phyloP scores from a whole-genome alignment of 2,329 filamentous ascomycete genomes.

The Fonsecaea monophora region DNA sequence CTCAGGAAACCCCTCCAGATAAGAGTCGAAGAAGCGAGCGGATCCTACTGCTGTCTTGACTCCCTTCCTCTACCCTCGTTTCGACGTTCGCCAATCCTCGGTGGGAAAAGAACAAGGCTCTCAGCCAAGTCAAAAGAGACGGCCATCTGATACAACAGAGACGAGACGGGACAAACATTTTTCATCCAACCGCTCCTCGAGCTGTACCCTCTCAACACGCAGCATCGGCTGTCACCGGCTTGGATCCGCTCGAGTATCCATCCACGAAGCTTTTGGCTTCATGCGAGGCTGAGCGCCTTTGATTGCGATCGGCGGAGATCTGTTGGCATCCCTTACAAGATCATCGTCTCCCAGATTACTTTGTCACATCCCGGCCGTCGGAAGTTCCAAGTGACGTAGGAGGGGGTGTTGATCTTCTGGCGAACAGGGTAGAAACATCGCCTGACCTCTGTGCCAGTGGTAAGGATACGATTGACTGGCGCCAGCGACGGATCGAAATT shows the following conservation, averaged over 20 bases:
- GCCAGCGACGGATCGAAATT: background rate
- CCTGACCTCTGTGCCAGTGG: constrained; percentile 1
- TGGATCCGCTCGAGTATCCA: constrained; percentile 20
- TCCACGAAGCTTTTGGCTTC: constrained; percentile 6
- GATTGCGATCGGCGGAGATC: constrained; percentile 37
- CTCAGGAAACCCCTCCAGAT: constrained; percentile 1
- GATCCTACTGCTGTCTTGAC: background rate
- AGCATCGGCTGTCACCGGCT: background rate
- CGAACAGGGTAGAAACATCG: constrained; percentile 4
- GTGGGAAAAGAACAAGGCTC: background rate
- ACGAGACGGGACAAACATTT: background rate
- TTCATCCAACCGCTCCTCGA: background rate
- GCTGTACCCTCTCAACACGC: background rate
- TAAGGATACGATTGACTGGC: background rate
- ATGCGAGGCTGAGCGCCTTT: constrained; percentile 26
- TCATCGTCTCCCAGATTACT: constrained; percentile 21
- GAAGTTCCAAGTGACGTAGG: constrained; percentile 28
- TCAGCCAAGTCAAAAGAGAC: constrained; percentile 14
- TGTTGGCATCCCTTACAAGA: constrained; percentile 26
- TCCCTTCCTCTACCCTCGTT: background rate
- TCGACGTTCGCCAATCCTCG: background rate
- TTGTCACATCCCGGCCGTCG: constrained; percentile 12
- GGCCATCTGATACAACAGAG: constrained; percentile 29
- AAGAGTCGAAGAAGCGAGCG: constrained; percentile 12
- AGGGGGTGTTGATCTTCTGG: constrained; percentile 21